Percentiles rank a stretch among this genome's conserved stretches.
Evolutionary conservation across 2,329 filamentous ascomycete genomes (phyloP).

Genomic region (Tolypocladium paradoxum): DNA sequence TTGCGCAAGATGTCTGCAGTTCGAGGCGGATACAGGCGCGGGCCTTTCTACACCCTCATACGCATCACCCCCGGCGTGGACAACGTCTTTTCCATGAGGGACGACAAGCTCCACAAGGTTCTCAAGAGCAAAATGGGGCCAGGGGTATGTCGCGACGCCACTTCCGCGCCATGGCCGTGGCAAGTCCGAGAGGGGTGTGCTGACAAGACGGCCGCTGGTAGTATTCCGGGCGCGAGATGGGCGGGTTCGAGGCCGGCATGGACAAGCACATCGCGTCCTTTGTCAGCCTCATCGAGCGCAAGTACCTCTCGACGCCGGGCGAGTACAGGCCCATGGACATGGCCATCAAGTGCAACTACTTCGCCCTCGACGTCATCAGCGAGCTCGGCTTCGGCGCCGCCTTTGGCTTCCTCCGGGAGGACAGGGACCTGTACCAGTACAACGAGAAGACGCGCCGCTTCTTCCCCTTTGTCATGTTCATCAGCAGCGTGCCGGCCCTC

Average conservation of each 20-base stretch:
- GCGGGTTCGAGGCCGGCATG: conserved; percentile 32
- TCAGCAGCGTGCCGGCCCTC: conserved; percentile 4
- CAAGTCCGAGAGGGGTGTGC: too few species aligned
- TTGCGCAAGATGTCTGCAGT: conserved; percentile 28
- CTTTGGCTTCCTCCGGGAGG: conserved; percentile 35
- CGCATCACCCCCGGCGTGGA: conserved; percentile 38
- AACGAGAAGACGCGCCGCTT: conserved; percentile 26
- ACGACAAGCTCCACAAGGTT: conserved; percentile 32
- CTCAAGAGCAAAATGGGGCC: conserved; percentile 37
- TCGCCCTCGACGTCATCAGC: conserved; percentile 45
- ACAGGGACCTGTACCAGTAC: conserved; percentile 36
- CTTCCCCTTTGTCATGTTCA: conserved; percentile 6
- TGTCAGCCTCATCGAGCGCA: conserved; percentile 3
- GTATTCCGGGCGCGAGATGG: conserved; percentile 40
- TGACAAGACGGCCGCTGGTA: conserved; percentile 8
- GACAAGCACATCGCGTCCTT: conserved; percentile 6
- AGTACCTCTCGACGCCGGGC: conserved; percentile 3
- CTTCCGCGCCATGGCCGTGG: too few species aligned
- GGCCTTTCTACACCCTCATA: conserved; percentile 34
- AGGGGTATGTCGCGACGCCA: conserved; percentile 18
- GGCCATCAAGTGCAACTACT: conserved; percentile 37
- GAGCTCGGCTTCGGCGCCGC: conserved; percentile 38
- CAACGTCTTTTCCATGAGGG: conserved; percentile 36
- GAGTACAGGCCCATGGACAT: conserved; percentile 3
- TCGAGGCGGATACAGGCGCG: conserved; percentile 21